phyloP scores from a whole-genome alignment of 768 basidiomycete species.

The Amanita inopinata region DNA sequence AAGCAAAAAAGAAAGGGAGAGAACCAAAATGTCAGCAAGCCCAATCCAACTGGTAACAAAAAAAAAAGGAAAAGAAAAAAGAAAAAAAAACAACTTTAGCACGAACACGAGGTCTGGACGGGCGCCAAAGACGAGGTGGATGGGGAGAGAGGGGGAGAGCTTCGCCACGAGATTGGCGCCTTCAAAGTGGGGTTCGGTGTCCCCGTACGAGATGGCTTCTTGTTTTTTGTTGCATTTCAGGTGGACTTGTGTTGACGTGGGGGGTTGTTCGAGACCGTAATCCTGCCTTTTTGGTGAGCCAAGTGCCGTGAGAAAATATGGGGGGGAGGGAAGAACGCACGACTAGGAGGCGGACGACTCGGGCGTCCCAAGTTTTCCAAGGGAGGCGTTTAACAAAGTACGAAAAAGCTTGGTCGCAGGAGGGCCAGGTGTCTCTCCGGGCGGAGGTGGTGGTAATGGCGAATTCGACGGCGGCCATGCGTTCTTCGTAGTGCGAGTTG shows the following conservation, averaged over 20 bases:
- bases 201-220: conserved; percentile 37
- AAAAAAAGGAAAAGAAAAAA: too few relatives aligned
- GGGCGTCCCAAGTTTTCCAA: conserved; percentile 37
- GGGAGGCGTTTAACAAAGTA: conserved; percentile 35
- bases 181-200: conserved; percentile 35
- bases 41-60: background rate
- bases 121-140: conserved; percentile 41
- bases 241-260: conserved; percentile 14
- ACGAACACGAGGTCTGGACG: conserved; percentile 36
- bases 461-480: conserved; percentile 27
- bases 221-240: conserved; percentile 35
- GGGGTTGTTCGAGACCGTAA: conserved; percentile 25
- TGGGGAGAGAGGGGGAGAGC: conserved; percentile 25
- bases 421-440: conserved; percentile 32
- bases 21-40: background rate
- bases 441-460: conserved; percentile 24
- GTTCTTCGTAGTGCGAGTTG: conserved; percentile 25
- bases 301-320: background rate
- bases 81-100: conserved; percentile 3
- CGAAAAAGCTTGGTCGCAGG: conserved; percentile 27
- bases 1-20: background rate
- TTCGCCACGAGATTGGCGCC: conserved; percentile 23
- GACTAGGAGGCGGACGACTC: conserved; percentile 26
- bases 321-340: conserved; percentile 20
- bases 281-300: conserved; percentile 18